These are phyloP conservation scores for Talaromyces sp. DNA, from an alignment of 2,329 filamentous ascomycete species.

Conservation along the genomic window DNA sequence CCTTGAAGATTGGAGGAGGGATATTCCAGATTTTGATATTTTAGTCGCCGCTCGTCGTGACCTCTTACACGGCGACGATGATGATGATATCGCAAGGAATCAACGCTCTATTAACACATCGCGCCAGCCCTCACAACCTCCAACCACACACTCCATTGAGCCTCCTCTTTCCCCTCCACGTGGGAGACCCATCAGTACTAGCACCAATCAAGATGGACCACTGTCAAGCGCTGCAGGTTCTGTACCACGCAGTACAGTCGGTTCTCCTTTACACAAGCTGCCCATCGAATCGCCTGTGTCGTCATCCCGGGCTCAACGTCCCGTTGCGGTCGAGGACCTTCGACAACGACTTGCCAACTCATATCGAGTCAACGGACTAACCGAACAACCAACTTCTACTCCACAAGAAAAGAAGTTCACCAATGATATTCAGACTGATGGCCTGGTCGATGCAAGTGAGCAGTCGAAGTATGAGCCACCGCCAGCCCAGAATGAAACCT, in stretches of 20 bases:
- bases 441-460: conserved; percentile 22
- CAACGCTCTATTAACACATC: conserved; percentile 19
- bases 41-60: conserved; percentile 59
- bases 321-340: conserved; percentile 21
- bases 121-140: conserved; percentile 25
- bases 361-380: conserved; percentile 24
- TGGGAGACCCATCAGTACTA: conserved; percentile 23
- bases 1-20: conserved; percentile 58
- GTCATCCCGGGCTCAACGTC: conserved; percentile 12
- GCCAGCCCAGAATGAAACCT: neutral
- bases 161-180: conserved; percentile 25
- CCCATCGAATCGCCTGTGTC: conserved; percentile 20
- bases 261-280: conserved; percentile 26
- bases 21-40: conserved; percentile 69
- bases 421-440: neutral
- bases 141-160: conserved; percentile 13
- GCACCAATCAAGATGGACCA: conserved; percentile 12
- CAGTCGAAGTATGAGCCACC: conserved; percentile 31
- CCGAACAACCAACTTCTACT: conserved; percentile 1
- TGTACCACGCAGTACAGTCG: conserved; percentile 22
- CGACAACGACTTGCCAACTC: conserved; percentile 35
- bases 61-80: conserved; percentile 35
- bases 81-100: conserved; percentile 28
- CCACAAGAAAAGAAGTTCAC: conserved; percentile 8
- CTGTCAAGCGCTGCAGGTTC: conserved; percentile 12